These are phyloP conservation scores for Gonium pectorale DNA, from an alignment of 139 green algal genomes.

Conservation along the genomic window DNA sequence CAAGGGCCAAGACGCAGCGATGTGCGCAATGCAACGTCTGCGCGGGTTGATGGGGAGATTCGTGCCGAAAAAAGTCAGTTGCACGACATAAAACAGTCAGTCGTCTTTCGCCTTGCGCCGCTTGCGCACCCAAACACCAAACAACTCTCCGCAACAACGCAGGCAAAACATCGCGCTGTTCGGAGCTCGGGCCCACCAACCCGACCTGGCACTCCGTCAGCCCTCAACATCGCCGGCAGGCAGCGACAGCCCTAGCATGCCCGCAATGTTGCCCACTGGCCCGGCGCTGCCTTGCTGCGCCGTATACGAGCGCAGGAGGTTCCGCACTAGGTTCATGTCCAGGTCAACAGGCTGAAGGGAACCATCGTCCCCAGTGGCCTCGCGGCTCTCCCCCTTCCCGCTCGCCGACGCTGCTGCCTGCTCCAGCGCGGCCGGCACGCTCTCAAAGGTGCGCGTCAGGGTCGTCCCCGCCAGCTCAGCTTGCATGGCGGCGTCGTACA, in stretches of 20 bases:
- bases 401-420: not conserved
- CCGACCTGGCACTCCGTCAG: no score
- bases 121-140: no score
- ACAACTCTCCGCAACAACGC: no score
- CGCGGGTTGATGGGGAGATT: no score
- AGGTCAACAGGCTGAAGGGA: constrained; percentile 49
- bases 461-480: constrained; percentile 41
- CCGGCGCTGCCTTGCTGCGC: constrained; percentile 49
- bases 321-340: constrained; percentile 61
- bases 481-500: constrained; percentile 22
- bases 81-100: no score
- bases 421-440: not conserved
- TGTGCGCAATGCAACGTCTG: no score
- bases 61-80: no score
- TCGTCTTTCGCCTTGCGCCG: no score
- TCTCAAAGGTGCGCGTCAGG: constrained; percentile 22
- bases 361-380: not conserved
- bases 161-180: no score
- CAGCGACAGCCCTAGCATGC: constrained; percentile 51
- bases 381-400: not conserved
- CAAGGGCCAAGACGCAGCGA: no score
- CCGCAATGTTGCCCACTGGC: constrained; percentile 53
- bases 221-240: not conserved
- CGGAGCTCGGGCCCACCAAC: no score
- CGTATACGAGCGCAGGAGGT: constrained; percentile 40